phyloP scores from a whole-genome alignment of 2,329 filamentous ascomycete species.

The Cladosporium sp. region DNA sequence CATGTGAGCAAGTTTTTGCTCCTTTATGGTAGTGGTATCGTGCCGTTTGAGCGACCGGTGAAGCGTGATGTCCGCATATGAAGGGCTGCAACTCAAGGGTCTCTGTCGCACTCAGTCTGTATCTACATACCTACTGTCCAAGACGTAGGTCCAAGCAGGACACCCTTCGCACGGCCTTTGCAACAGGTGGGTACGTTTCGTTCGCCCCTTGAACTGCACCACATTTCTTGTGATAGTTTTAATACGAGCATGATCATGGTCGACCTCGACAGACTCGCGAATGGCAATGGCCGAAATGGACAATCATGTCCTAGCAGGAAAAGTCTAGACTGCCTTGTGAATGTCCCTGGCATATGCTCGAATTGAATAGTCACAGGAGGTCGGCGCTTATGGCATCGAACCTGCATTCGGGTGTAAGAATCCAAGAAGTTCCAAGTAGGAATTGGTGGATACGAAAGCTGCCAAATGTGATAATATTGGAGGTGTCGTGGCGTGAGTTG shows the following conservation, averaged over 20 bases:
- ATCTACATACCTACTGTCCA: not conserved
- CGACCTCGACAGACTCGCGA: not conserved
- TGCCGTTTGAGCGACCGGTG: not conserved
- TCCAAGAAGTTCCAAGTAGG: not conserved
- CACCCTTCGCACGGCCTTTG: not conserved
- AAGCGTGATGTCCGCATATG: not conserved
- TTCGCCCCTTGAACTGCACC: not conserved
- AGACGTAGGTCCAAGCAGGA: not conserved
- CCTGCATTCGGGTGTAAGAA: not conserved
- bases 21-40: not conserved
- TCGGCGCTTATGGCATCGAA: not conserved
- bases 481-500: not conserved
- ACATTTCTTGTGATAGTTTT: not conserved
- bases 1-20: not conserved
- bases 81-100: not conserved
- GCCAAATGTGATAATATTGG: not conserved
- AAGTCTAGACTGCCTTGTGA: not conserved
- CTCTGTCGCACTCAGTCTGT: not conserved
- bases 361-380: not conserved
- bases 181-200: not conserved
- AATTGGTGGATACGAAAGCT: not conserved
- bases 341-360: not conserved
- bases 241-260: not conserved
- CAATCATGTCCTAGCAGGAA: not conserved
- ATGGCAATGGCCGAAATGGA: not conserved